Evolutionary conservation across 2,329 filamentous ascomycete species (phyloP).

Genomic region (Ceratocystis alfenasii): DNA sequence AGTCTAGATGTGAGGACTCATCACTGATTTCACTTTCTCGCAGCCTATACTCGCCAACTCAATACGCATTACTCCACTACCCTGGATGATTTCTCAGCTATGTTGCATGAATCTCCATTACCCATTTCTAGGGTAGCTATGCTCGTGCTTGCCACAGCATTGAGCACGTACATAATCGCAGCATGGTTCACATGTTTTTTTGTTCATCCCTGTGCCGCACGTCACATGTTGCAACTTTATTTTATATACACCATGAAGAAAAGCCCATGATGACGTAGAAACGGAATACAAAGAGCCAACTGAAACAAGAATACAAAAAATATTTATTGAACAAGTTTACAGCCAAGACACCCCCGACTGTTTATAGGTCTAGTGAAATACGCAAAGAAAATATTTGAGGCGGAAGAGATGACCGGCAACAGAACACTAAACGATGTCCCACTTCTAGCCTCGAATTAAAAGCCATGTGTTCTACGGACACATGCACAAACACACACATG

Average conservation of each 20-base stretch:
- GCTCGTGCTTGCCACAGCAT: not conserved
- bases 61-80: not conserved
- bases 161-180: not conserved
- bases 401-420: not conserved
- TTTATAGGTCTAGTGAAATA: constrained; percentile 10
- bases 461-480: not conserved
- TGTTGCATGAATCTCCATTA: too few species aligned
- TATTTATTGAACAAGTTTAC: constrained; percentile 3
- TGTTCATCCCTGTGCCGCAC: not conserved
- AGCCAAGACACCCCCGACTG: constrained; percentile 4
- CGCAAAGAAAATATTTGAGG: constrained; percentile 8
- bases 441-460: not conserved
- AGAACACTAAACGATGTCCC: not conserved
- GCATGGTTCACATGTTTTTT: not conserved
- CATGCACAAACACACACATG: not conserved
- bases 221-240: not conserved
- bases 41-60: not conserved
- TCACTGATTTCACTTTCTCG: not conserved
- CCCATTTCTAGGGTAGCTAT: not conserved
- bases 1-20: not conserved
- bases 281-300: not conserved
- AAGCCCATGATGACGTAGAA: not conserved
- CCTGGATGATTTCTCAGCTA: not conserved
- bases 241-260: not conserved
- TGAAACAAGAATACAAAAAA: constrained; percentile 11